Evolutionary conservation across 2,329 filamentous ascomycete species (phyloP).

Genomic region (Zymoseptoria passerinii): DNA sequence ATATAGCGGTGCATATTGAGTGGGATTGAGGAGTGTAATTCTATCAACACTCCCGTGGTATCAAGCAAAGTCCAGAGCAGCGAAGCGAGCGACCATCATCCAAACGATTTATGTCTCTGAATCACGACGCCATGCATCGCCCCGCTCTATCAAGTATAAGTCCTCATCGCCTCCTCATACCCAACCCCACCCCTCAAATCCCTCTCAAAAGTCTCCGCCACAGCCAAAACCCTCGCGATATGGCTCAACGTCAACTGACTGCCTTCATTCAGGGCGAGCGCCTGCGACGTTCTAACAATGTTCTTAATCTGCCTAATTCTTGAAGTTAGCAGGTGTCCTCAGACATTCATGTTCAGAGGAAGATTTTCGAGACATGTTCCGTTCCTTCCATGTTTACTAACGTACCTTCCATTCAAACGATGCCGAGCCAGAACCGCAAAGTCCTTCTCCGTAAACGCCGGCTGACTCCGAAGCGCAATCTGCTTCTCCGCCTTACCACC

Average conservation of each 20-base stretch:
- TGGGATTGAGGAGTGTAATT: no score
- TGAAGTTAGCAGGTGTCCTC: no score
- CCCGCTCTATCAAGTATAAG: conserved; percentile 47
- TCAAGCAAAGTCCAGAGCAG: background rate
- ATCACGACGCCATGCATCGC: no score
- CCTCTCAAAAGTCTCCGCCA: conserved; percentile 71
- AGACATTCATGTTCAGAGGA: no score
- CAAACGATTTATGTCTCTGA: background rate
- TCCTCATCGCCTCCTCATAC: conserved; percentile 76
- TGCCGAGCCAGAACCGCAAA: conserved; percentile 58
- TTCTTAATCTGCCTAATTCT: no score
- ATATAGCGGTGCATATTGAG: no score
- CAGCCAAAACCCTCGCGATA: conserved; percentile 73
- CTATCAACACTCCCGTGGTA: no score
- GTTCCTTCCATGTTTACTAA: background rate
- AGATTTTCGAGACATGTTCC: no score
- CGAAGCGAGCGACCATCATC: background rate
- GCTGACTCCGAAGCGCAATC: conserved; percentile 52
- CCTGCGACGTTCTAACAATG: conserved; percentile 72
- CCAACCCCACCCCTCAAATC: conserved; percentile 75
- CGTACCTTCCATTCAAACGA: conserved; percentile 58
- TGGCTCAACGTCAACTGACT: conserved; percentile 67
- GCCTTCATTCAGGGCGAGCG: conserved; percentile 67
- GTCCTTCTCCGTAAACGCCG: conserved; percentile 55
- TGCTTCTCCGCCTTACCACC: conserved; percentile 63